Base-by-base conservation (phyloP, 306 rosid genomes). In the Chamaecrista fasciculata region DNA sequence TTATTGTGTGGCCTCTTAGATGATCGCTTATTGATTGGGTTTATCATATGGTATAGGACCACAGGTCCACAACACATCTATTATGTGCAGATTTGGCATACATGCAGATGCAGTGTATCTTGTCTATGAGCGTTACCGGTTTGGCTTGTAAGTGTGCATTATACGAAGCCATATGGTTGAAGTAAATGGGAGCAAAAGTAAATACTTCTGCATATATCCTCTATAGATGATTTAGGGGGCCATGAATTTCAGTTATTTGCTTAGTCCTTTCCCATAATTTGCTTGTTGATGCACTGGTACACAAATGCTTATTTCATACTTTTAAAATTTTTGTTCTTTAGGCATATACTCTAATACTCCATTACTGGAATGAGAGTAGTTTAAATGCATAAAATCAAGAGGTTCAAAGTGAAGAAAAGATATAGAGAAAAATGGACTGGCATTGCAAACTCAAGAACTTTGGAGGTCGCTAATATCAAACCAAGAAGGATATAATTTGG, bases 311-410 rank as follows among this genome's bases (percentile, higher is more conserved):
- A 6, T 63, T 42, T 62, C 5, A 24, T 14, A 15, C 8, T 8
- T 15, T 29, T 4, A 3, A 63, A 12, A 6, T 24, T 63, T 57
- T 16, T 8, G 16, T 64, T 64, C 42, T 65, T 29, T 47, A 16
- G 56, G 28, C 46, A 6, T 18, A n/a, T n/a, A n/a, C n/a, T n/a
- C n/a, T n/a, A n/a, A n/a, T n/a, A 16, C 24, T 9, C 8, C 18
- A 47, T 29, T 10, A 42, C 37, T 18, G n/a, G 11, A 7, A 52
- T 19, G 24, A 5, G 29, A 33, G 26, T 14, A 71, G 21, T 26
- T 46, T 70, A 26, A 49, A 47, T 71, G 62, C n/a, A 49, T 34
- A 33, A 61, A 61, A n/a, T 60, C 42, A 10, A 51, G 69, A 42
- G 56, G 16, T 25, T 2, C 18, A 53, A 5, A 25, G 24, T 26